phyloP scores from a whole-genome alignment of 2,329 filamentous ascomycete genomes.

The Septoria petroselini region DNA sequence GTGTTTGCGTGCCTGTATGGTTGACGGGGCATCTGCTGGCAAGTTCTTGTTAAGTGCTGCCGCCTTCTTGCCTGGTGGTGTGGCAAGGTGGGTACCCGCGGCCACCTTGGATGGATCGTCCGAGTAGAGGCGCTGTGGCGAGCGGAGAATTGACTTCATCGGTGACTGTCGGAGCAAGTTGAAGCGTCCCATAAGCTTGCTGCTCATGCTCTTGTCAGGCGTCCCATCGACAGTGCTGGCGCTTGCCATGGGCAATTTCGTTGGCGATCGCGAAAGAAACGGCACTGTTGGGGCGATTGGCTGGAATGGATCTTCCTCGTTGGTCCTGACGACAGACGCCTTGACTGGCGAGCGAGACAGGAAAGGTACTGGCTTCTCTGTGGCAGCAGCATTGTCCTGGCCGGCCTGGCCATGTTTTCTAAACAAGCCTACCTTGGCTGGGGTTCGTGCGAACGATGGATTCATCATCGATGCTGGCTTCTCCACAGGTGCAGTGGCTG shows the following conservation, averaged over 20 bases:
- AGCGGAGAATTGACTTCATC: constrained; percentile 63
- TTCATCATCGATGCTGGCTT: constrained; percentile 23
- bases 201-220: constrained; percentile 33
- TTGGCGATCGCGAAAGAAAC: constrained; percentile 37
- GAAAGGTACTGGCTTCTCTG: constrained; percentile 27
- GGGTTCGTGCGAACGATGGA: constrained; percentile 33
- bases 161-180: constrained; percentile 52
- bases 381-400: constrained; percentile 1
- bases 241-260: constrained; percentile 28
- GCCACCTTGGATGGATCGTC: constrained; percentile 58
- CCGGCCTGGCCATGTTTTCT: constrained; percentile 9
- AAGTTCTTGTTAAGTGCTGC: constrained; percentile 19
- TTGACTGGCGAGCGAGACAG: constrained; percentile 34
- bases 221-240: constrained; percentile 20
- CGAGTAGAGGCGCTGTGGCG: constrained; percentile 58
- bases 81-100: constrained; percentile 56
- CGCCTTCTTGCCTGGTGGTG: constrained; percentile 37
- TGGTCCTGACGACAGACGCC: constrained; percentile 24
- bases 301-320: constrained; percentile 20
- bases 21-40: constrained; percentile 40
- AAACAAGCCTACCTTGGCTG: constrained; percentile 21
- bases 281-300: constrained; percentile 24
- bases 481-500: constrained; percentile 9
- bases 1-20: constrained; percentile 63
- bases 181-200: constrained; percentile 43